phyloP scores from a whole-genome alignment of 306 rosid species.

The Delonix regia region DNA sequence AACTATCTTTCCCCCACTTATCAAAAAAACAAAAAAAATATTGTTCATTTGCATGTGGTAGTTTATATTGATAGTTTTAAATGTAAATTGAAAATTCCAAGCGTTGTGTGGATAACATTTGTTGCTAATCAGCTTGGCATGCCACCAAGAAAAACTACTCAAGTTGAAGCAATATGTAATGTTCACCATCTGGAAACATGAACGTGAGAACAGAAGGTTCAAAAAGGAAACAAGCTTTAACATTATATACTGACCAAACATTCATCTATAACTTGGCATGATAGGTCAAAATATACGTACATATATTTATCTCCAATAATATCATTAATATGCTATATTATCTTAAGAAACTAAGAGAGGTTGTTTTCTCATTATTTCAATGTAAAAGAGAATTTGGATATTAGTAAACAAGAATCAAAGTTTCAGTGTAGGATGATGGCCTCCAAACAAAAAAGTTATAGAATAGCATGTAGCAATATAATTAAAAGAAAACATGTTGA shows the following conservation, averaged over 20 bases:
- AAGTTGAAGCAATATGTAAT: not conserved
- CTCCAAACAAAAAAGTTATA: not conserved
- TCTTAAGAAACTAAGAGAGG: conserved; percentile 16
- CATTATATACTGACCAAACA: conserved; percentile 15
- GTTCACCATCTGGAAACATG: conserved; percentile 8
- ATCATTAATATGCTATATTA: not conserved
- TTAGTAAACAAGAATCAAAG: not conserved
- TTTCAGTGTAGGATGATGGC: conserved; percentile 11
- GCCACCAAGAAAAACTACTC: not conserved
- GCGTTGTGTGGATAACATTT: not conserved
- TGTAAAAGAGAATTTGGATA: conserved; percentile 13
- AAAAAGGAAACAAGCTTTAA: conserved; percentile 3
- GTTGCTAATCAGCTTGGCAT: not conserved
- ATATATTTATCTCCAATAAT: not conserved
- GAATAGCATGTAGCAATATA: conserved; percentile 3
- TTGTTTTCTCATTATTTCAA: not conserved
- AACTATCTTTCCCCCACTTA: not conserved
- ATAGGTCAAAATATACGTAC: not conserved
- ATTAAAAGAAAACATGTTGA: not conserved
- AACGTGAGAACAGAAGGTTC: not conserved
- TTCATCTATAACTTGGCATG: not conserved
- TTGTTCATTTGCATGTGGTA: not conserved
- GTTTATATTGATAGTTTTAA: not conserved
- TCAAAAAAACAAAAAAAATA: not conserved
- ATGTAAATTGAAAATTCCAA: not conserved